Percentiles rank a stretch among this genome's conserved stretches.
phyloP scores from a whole-genome alignment of 768 basidiomycete genomes.

The Pleurotus salmoneostramineus region DNA sequence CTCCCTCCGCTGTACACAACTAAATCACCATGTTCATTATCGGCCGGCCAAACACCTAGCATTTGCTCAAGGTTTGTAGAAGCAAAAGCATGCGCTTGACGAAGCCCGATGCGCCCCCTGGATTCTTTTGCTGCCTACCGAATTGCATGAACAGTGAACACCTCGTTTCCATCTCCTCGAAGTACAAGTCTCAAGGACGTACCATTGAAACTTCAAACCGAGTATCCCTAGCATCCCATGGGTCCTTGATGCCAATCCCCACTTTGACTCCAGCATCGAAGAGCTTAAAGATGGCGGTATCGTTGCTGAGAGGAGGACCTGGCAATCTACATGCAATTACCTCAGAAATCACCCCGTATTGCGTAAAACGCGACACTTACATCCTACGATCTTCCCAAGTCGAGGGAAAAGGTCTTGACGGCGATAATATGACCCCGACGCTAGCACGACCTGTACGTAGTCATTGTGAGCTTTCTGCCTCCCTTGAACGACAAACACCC shows the following conservation, averaged over 20 bases:
- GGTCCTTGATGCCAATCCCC: slow-evolving; percentile 63
- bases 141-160: not conserved
- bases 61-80: slow-evolving; percentile 39
- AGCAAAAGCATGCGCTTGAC: slow-evolving; percentile 38
- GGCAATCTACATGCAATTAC: slow-evolving; percentile 41
- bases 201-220: slow-evolving; percentile 83
- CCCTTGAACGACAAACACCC: slow-evolving; percentile 6
- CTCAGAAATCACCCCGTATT: not conserved
- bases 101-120: slow-evolving; percentile 35
- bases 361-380: slow-evolving; percentile 31
- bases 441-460: slow-evolving; percentile 34
- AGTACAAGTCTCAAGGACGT: slow-evolving; percentile 19
- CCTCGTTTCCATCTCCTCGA: not conserved
- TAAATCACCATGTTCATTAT: slow-evolving; percentile 47
- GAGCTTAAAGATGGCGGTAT: slow-evolving; percentile 59
- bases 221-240: slow-evolving; percentile 71
- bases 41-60: slow-evolving; percentile 19
- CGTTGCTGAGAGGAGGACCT: slow-evolving; percentile 70
- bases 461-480: not conserved
- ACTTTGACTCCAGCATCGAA: slow-evolving; percentile 74
- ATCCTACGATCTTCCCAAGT: slow-evolving; percentile 71
- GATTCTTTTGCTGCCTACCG: slow-evolving; percentile 43
- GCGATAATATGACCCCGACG: slow-evolving; percentile 48
- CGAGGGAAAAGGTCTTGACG: slow-evolving; percentile 64
- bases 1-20: slow-evolving; percentile 61